Base-by-base conservation (phyloP, 257 asterid genomes). In the Datura wrightii region DNA sequence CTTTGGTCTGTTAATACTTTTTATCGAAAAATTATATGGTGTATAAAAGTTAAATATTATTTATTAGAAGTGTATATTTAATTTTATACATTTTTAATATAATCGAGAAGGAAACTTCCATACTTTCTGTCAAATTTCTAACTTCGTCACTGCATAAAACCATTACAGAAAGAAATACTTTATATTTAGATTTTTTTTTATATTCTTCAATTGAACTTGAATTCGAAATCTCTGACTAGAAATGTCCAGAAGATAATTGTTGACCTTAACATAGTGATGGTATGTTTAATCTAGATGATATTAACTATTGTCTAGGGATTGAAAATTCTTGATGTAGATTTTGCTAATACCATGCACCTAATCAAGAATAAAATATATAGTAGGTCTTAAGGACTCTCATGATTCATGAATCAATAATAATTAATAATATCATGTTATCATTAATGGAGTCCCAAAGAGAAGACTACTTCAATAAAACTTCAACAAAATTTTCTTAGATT, bases 401-500 rank as follows among this genome's bases (percentile, higher is more conserved):
- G 82, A 52, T 50, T 76, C 31, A 52, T 50, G 62, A 31, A 76
- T 9, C 79, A 31, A 15, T 34, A 50, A 52, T 76, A 48, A 72
- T 56, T 46, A n/a, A 76, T 56, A 52, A 53, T 36, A 76, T 76
- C 24, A 76, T 50, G 5, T 76, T 76, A 76, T 50, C 31, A 50
- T 76, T 15, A 76, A 50, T 13, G 46, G 81, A 44, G 46, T 50
- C 82, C 63, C 10, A 50, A 50, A 31, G 31, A 76, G 62, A 76
- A 24, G 62, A 50, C 14, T 48, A 46, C 37, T 46, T 72, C 41
- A 46, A 46, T 39, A 39, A 39, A 72, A 10, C 15, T 31, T 31
- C 82, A 76, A 76, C 4, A 31, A 76, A 1, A 62, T 50, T 76
- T 50, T 76, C 62, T 24, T 76, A 76, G 81, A 76, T 76, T 76